Evolutionary conservation across 164 flowering plant genomes (phyloP).

Genomic region (Macadamia tetraphylla): DNA sequence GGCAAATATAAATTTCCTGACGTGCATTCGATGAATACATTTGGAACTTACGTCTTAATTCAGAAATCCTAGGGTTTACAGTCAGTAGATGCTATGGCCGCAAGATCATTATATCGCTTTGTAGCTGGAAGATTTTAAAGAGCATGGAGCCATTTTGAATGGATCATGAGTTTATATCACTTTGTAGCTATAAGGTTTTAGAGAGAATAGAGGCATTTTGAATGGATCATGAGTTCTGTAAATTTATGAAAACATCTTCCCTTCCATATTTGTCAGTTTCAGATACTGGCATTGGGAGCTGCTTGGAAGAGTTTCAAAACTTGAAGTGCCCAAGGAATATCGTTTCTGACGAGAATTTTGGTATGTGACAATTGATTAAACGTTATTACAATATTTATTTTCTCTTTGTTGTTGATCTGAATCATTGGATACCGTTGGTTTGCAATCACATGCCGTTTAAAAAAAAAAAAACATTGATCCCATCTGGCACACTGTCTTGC

Average conservation of each 20-base stretch:
- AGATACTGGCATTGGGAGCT: conserved; percentile 70
- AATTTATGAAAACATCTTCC: no score
- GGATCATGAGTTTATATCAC: no score
- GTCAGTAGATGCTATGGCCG: no score
- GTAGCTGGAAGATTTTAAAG: background rate
- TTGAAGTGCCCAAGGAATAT: conserved; percentile 21
- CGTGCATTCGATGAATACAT: no score
- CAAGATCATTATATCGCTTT: no score
- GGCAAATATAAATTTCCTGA: background rate
- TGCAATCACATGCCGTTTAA: background rate
- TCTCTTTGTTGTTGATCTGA: background rate
- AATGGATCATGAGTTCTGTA: no score
- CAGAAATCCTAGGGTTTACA: background rate
- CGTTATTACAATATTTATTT: background rate
- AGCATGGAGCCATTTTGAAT: no score
- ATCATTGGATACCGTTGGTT: background rate
- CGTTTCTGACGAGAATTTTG: conserved; percentile 41
- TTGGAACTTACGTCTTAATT: no score
- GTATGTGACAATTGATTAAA: conserved; percentile 24
- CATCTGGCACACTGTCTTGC: background rate
- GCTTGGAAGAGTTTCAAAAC: conserved; percentile 53
- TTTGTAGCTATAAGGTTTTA: no score
- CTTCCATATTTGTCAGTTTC: conserved; percentile 47
- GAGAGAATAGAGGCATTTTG: background rate
- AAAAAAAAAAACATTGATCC: background rate